Base-by-base conservation (phyloP, 2,329 filamentous ascomycete genomes). In the Fusarium siculi region DNA sequence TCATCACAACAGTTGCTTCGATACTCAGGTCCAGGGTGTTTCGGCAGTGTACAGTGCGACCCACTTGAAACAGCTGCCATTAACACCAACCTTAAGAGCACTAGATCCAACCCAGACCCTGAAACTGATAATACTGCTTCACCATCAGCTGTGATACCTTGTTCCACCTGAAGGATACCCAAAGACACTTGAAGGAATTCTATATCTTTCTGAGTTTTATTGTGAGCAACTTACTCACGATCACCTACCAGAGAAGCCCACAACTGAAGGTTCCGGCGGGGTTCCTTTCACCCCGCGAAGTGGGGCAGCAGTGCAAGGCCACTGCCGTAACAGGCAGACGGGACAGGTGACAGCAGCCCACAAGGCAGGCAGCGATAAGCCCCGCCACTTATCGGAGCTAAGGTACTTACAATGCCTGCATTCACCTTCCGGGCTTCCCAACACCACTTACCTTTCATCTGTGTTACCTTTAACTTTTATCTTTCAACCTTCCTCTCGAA, bases 251-350 rank as follows among this genome's bases (percentile, higher is more conserved):
- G 44, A 19, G 25, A 16, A 28, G 4, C 34, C 23, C 25, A n/a
- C 14, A 28, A 19, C 12, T 25, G 39, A 58, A 36, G 34, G 18
- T 30, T 34, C 30, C 23, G 23, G 42, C 42, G 42, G 55, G 42
- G 32, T 58, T 57, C 56, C 39, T 62, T 57, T 63, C 59, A 66
- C 75, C 73, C 75, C 74, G 30, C 47, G 72, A 79, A 68, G 79
- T 80, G 79, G 79, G 77, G 79, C 77, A 76, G 52, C 50, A 66
- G 72, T 64, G 63, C 68, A 70, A 75, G 72, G 68, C 72, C 59
- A 74, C 75, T 79, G 70, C 78, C 70, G 68, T 73, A 79, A 78
- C 77, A 79, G 78, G 78, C 78, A 79, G 47, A 50, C 47, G 47
- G 47, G 76, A 76, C 75, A 73, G 70, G 73, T 72, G 73, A 74